phyloP scores from a whole-genome alignment of 1,284 basidiomycete genomes.

The Austroboletus novae-zelandiae region DNA sequence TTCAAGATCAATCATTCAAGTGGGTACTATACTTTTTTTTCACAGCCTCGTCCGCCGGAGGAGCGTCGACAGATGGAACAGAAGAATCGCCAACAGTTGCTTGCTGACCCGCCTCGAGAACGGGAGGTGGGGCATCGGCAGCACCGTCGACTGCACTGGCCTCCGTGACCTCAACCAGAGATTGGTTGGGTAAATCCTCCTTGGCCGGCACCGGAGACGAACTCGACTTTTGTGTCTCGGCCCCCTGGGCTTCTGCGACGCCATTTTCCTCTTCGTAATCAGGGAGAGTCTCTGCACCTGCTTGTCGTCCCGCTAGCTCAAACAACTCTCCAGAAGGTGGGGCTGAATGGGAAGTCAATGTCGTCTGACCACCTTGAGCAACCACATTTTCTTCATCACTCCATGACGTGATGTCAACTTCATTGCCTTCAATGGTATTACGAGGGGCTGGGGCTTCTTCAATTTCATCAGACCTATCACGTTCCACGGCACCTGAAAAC shows the following conservation, averaged over 20 bases:
- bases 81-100: background rate
- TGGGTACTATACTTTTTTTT: conserved; percentile 27
- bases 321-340: conserved; percentile 43
- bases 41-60: conserved; percentile 13
- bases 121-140: background rate
- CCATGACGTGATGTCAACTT: conserved; percentile 14
- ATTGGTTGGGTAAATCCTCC: background rate
- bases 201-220: background rate
- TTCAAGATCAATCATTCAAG: background rate
- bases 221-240: background rate
- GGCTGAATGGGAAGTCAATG: background rate
- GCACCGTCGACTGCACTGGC: conserved; percentile 2
- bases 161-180: conserved; percentile 2
- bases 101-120: conserved; percentile 3
- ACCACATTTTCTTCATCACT: conserved; percentile 20
- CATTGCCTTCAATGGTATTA: conserved; percentile 4
- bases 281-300: conserved; percentile 40
- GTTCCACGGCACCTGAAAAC: conserved; percentile 11
- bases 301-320: conserved; percentile 42
- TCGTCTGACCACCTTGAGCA: conserved; percentile 6
- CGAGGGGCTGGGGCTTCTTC: conserved; percentile 14
- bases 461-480: conserved; percentile 19
- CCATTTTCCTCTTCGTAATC: conserved; percentile 53
- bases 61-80: background rate
- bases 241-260: conserved; percentile 13